These are phyloP conservation scores for Eremothecium coryli DNA, from an alignment of 1,139 yeast genomes.

Conservation along the genomic window DNA sequence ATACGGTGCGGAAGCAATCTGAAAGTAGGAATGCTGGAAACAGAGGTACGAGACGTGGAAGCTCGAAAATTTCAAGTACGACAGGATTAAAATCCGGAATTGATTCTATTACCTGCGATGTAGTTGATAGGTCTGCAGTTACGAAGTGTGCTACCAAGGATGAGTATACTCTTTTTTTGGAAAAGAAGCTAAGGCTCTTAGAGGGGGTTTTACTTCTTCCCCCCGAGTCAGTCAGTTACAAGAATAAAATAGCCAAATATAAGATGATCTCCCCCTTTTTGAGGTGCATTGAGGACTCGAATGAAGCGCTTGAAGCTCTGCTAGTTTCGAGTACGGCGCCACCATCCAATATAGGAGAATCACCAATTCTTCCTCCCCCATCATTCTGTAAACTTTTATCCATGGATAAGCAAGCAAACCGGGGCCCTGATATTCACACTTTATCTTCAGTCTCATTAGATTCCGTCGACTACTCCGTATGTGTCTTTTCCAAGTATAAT, in stretches of 20 bases:
- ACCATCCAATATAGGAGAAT: constrained; percentile 3
- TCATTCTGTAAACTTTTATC: constrained; percentile 4
- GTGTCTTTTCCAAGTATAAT: constrained; percentile 37
- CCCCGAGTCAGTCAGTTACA: constrained; percentile 22
- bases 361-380: constrained; percentile 10
- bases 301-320: not conserved
- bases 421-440: constrained; percentile 14
- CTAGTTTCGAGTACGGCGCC: not conserved
- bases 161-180: constrained; percentile 45
- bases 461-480: constrained; percentile 32
- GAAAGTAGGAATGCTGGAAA: not conserved
- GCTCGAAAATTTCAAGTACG: not conserved
- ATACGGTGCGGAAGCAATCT: not conserved
- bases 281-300: constrained; percentile 11
- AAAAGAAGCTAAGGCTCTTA: constrained; percentile 40
- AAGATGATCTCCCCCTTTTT: constrained; percentile 36
- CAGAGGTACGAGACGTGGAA: not conserved
- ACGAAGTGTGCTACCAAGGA: constrained; percentile 30
- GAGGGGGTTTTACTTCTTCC: constrained; percentile 36
- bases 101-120: constrained; percentile 11
- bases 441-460: constrained; percentile 31
- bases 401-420: not conserved
- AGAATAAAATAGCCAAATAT: constrained; percentile 33
- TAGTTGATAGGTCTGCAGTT: constrained; percentile 4
- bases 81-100: constrained; percentile 19